Evolutionary conservation across 1,284 basidiomycete genomes (phyloP).

Genomic region (Agaricales sp.): DNA sequence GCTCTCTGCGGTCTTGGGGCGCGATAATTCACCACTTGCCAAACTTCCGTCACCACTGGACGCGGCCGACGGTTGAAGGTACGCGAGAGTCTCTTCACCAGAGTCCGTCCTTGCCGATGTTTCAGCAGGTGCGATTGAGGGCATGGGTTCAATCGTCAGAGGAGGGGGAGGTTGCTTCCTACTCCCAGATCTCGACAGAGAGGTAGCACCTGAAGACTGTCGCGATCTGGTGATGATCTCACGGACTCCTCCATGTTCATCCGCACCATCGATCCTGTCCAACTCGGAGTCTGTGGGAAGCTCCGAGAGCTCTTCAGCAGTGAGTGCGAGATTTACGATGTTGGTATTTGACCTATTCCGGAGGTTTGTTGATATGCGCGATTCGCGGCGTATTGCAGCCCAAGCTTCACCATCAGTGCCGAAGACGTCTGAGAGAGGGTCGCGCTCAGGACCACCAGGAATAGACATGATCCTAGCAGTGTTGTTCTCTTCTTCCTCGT

Average conservation of each 20-base stretch:
- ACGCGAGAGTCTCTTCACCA: too few relatives aligned
- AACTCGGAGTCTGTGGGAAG: constrained; percentile 24
- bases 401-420: constrained; percentile 54
- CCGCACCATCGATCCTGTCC: constrained; percentile 20
- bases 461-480: constrained; percentile 6
- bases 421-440: constrained; percentile 37
- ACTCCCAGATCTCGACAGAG: not conserved
- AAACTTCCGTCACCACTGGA: not conserved
- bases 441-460: constrained; percentile 14
- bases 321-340: constrained; percentile 42
- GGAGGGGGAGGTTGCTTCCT: not conserved
- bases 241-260: too few relatives aligned
- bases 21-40: not conserved
- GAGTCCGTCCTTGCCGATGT: too few relatives aligned
- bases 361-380: constrained; percentile 17
- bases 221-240: not conserved
- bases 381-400: constrained; percentile 35
- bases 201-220: not conserved
- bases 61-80: not conserved
- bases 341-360: constrained; percentile 26
- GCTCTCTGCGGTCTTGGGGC: constrained; percentile 22
- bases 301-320: constrained; percentile 33
- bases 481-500: not conserved
- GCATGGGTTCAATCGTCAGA: not conserved
- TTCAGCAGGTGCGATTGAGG: too few relatives aligned